phyloP scores from a whole-genome alignment of 257 asterid species.

The Salvia hispanica region DNA sequence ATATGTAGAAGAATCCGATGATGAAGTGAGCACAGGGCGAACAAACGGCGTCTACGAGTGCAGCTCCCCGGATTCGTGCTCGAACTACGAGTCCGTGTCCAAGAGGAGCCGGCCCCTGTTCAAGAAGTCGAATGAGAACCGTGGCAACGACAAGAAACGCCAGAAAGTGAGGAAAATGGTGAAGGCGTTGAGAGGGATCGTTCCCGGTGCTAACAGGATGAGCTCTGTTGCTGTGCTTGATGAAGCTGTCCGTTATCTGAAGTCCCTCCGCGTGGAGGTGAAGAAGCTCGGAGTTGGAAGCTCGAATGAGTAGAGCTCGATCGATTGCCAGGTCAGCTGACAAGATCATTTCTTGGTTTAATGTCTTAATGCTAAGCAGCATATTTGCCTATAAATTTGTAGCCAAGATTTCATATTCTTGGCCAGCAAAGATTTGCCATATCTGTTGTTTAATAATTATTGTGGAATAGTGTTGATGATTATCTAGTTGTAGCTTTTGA shows the following conservation, averaged over 20 bases:
- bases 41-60: constrained; percentile 47
- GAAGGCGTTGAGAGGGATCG: constrained; percentile 59
- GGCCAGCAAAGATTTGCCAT: neutral
- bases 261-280: constrained; percentile 72
- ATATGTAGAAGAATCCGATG: constrained; percentile 46
- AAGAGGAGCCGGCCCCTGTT: constrained; percentile 39
- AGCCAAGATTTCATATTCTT: too few relatives aligned
- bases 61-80: constrained; percentile 70
- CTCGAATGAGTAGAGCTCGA: constrained; percentile 22
- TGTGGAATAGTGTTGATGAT: constrained; percentile 12
- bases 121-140: constrained; percentile 37
- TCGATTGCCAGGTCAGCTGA: constrained; percentile 4
- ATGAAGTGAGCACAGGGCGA: constrained; percentile 85
- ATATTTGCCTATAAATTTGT: neutral
- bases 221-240: constrained; percentile 68
- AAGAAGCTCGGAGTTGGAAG: constrained; percentile 38
- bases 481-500: neutral
- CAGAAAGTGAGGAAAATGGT: constrained; percentile 64
- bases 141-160: constrained; percentile 46
- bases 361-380: too few relatives aligned
- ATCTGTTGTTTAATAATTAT: constrained; percentile 15
- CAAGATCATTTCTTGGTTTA: too few relatives aligned
- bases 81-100: constrained; percentile 49
- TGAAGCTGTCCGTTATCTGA: constrained; percentile 79
- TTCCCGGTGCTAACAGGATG: constrained; percentile 72